These are phyloP conservation scores for Emmonsiellopsis sp. DNA, from an alignment of 2,329 filamentous ascomycete species.

Conservation along the genomic window DNA sequence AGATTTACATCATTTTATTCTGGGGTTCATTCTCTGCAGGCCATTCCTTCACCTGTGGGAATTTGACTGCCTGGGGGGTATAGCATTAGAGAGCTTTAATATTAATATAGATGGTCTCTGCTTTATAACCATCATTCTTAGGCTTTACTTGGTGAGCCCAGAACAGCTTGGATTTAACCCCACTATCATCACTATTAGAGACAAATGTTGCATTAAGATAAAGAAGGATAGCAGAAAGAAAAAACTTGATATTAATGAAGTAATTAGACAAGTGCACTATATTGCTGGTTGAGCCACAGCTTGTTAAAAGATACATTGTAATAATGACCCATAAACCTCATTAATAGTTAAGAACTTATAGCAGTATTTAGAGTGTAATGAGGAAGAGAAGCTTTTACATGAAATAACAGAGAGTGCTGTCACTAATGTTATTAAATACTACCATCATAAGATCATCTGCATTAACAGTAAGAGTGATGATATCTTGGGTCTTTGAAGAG, in stretches of 20 bases:
- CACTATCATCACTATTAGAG: constrained; percentile 24
- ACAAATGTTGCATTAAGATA: not conserved
- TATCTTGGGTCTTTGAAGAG: constrained; percentile 14
- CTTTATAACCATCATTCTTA: not conserved
- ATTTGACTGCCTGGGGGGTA: constrained; percentile 40
- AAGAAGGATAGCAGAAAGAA: constrained; percentile 21
- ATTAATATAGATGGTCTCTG: constrained; percentile 34
- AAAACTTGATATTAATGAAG: constrained; percentile 32
- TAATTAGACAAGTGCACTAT: constrained; percentile 25
- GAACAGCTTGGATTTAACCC: constrained; percentile 37
- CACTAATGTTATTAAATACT: constrained; percentile 20
- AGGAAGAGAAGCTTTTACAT: constrained; percentile 20
- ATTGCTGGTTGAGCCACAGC: constrained; percentile 34
- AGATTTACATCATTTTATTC: constrained; percentile 35
- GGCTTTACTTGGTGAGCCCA: constrained; percentile 26
- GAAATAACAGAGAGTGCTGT: constrained; percentile 16
- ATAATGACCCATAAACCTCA: constrained; percentile 11
- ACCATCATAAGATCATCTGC: constrained; percentile 16
- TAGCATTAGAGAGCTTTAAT: constrained; percentile 38
- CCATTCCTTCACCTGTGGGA: constrained; percentile 38
- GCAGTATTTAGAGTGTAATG: constrained; percentile 19
- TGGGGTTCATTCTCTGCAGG: constrained; percentile 42
- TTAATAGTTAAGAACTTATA: constrained; percentile 18
- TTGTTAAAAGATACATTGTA: constrained; percentile 36
- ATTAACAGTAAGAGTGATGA: constrained; percentile 14